A percentile compares a stretch with the other conserved stretches of the same genome.
Evolutionary conservation across 73 alveolate genomes (phyloP).

Genomic region (Breviolum minutum): DNA sequence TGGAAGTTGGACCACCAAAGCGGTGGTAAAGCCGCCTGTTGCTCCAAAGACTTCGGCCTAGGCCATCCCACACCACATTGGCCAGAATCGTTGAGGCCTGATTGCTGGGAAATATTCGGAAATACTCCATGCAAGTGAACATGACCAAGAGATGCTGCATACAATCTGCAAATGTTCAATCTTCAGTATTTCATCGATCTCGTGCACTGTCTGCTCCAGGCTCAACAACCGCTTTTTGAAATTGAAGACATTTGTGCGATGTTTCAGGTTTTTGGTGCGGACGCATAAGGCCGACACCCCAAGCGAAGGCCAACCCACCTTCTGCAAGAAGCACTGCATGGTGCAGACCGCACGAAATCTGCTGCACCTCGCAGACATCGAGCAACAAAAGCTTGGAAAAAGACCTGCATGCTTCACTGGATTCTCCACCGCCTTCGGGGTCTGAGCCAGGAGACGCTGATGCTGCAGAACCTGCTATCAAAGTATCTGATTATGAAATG

Average conservation of each 20-base stretch:
- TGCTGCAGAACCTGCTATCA: constrained; percentile 64
- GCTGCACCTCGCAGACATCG: not conserved
- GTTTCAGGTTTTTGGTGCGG: not conserved
- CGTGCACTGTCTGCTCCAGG: no score
- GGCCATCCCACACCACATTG: constrained; percentile 94
- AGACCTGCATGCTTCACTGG: not conserved
- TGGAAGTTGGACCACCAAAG: not conserved
- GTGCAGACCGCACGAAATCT: constrained; percentile 74
- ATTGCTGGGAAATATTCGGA: not conserved
- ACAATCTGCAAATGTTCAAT: no score
- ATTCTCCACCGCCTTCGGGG: constrained; percentile 24
- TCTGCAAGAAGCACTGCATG: constrained; percentile 64
- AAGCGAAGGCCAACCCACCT: constrained; percentile 54
- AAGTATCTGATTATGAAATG: not conserved
- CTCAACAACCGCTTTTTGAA: no score
- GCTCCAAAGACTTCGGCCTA: constrained; percentile 47
- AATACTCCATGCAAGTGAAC: no score
- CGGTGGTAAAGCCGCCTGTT: constrained; percentile 12
- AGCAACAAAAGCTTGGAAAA: not conserved
- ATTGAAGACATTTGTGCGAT: no score
- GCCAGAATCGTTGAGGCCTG: constrained; percentile 62
- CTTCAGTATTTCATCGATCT: no score
- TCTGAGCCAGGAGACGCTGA: constrained; percentile 81
- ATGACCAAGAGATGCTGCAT: no score
- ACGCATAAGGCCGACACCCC: constrained; percentile 39